These are phyloP conservation scores for Termitomyces sp. DNA, from an alignment of 768 basidiomycete species.

Conservation along the genomic window DNA sequence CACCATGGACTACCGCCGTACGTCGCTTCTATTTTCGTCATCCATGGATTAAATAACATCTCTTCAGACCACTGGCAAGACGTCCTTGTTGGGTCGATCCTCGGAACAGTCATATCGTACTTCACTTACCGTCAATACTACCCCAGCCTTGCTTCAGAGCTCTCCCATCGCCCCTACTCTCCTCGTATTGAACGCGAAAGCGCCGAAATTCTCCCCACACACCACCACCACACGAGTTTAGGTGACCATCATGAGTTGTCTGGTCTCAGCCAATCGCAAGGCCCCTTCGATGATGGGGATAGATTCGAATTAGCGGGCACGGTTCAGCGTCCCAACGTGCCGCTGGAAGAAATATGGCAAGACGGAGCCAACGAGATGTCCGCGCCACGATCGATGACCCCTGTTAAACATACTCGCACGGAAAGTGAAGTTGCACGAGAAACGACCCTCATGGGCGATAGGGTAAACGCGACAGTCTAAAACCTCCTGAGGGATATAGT, in stretches of 20 bases:
- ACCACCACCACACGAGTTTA: conserved; percentile 20
- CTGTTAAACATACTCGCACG: background rate
- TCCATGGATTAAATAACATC: conserved; percentile 8
- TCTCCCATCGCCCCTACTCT: conserved; percentile 67
- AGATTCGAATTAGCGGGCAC: conserved; percentile 30
- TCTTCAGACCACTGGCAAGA: conserved; percentile 87
- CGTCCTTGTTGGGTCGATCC: conserved; percentile 71
- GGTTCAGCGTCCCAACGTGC: conserved; percentile 27
- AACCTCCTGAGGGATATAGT: no score
- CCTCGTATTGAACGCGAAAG: conserved; percentile 57
- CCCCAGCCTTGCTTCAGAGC: conserved; percentile 59
- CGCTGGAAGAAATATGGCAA: conserved; percentile 32
- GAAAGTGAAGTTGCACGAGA: background rate
- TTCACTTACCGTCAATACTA: conserved; percentile 85
- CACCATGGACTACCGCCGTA: conserved; percentile 90
- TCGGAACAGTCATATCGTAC: conserved; percentile 71
- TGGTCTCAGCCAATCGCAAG: conserved; percentile 1
- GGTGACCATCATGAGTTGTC: conserved; percentile 8
- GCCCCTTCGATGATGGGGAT: background rate
- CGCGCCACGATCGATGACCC: conserved; percentile 5
- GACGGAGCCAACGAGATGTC: conserved; percentile 21
- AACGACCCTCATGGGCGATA: background rate
- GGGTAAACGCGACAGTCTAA: background rate
- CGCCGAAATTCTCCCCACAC: conserved; percentile 37
- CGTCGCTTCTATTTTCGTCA: conserved; percentile 21